Conservation (phyloP, 371 early-diverging fungal species). For the Furculomyces boomerangus region DNA sequence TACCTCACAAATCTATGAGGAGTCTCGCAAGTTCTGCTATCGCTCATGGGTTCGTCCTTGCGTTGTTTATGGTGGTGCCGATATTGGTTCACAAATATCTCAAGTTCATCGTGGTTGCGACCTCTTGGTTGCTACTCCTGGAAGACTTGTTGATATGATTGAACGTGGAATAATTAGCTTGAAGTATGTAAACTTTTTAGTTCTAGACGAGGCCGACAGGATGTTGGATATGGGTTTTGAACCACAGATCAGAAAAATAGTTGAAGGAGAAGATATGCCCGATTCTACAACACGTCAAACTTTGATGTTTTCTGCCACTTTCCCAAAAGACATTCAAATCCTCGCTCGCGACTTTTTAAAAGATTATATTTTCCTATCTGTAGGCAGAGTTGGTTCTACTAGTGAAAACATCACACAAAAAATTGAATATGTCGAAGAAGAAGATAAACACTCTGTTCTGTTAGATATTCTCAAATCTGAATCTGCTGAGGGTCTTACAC, state of each 20-base stretch:
- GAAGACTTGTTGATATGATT: slow-evolving; percentile 77
- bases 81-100: slow-evolving; percentile 68
- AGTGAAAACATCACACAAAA: slow-evolving; percentile 92
- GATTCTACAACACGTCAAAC: slow-evolving; percentile 72
- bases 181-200: slow-evolving; percentile 74
- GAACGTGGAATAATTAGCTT: slow-evolving; percentile 68
- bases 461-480: slow-evolving; percentile 64
- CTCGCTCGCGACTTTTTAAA: slow-evolving; percentile 60
- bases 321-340: slow-evolving; percentile 46
- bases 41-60: slow-evolving; percentile 81
- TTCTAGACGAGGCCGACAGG: slow-evolving; percentile 93
- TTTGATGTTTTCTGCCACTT: slow-evolving; percentile 98
- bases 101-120: slow-evolving; percentile 77
- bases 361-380: slow-evolving; percentile 80
- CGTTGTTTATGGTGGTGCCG: slow-evolving; percentile 87
- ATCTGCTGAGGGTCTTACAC: slow-evolving; percentile 49
- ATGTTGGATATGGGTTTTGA: slow-evolving; percentile 93
- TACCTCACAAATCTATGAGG: slow-evolving; percentile 79
- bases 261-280: slow-evolving; percentile 27
- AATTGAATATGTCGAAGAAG: slow-evolving; percentile 85
- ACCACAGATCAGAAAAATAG: slow-evolving; percentile 66
- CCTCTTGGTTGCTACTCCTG: slow-evolving; percentile 89
- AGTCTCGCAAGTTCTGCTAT: slow-evolving; percentile 77
- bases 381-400: slow-evolving; percentile 88
- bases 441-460: slow-evolving; percentile 76